Percentiles rank a stretch among this genome's conserved stretches.
Evolutionary conservation across 169 alveolate genomes (phyloP).

Genomic region (Cystoisospora suis): DNA sequence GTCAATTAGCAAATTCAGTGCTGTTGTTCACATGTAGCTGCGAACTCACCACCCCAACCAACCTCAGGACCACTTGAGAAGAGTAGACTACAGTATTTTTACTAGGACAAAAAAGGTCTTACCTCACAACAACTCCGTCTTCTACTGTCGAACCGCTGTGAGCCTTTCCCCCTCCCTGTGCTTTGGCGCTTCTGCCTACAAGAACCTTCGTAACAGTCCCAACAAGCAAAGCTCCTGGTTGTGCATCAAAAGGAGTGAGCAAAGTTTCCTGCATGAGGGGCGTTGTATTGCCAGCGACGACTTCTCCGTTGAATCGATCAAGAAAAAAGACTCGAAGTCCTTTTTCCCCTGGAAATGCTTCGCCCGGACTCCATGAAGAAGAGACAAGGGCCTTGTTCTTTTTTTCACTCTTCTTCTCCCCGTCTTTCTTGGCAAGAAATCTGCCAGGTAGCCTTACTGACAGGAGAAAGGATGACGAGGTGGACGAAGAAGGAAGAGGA

Average conservation of each 20-base stretch:
- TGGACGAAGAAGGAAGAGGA: no score
- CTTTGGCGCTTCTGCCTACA: no score
- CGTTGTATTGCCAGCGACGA: constrained; percentile 6
- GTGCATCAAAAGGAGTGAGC: constrained; percentile 3
- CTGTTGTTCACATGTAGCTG: no score
- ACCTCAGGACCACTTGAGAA: no score
- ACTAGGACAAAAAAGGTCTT: no score
- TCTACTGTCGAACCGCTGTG: no score
- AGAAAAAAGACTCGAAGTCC: constrained; percentile 6
- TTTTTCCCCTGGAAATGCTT: neutral
- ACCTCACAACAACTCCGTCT: constrained; percentile 14
- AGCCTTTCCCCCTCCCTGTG: neutral
- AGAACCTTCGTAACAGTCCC: neutral
- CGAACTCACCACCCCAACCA: no score
- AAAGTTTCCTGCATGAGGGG: neutral
- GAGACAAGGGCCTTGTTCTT: no score
- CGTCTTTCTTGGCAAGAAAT: neutral
- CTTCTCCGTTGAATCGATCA: neutral
- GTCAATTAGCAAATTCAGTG: no score
- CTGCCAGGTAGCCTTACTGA: neutral
- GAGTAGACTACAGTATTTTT: no score
- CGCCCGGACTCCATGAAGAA: neutral
- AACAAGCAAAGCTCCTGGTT: neutral
- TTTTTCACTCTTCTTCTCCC: neutral
- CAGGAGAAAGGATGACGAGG: neutral